A percentile compares a stretch with the other conserved stretches of the same genome.
Evolutionary conservation across 768 basidiomycete genomes (phyloP).

Genomic region (Glaciozyma martinii): DNA sequence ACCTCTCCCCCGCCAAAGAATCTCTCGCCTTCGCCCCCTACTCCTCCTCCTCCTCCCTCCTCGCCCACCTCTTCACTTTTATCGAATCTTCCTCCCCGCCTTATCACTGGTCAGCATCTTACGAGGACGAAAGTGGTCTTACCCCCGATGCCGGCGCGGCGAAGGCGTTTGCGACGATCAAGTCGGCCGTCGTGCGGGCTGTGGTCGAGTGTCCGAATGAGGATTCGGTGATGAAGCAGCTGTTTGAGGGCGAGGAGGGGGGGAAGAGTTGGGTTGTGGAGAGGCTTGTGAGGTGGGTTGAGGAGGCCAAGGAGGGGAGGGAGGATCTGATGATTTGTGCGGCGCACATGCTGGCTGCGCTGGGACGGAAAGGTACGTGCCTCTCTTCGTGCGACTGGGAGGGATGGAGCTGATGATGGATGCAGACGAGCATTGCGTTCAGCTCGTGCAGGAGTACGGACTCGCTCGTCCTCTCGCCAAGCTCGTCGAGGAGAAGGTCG

Average conservation of each 20-base stretch:
- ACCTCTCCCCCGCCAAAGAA: conserved; percentile 1
- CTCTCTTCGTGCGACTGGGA: not conserved
- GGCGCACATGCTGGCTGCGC: conserved; percentile 69
- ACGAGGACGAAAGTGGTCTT: not conserved
- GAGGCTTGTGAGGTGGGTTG: conserved; percentile 69
- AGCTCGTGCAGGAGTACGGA: conserved; percentile 49
- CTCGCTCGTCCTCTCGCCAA: conserved; percentile 59
- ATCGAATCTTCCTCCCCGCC: conserved; percentile 19
- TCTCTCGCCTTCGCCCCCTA: conserved; percentile 13
- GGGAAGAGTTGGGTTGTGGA: conserved; percentile 51
- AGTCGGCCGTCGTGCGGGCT: conserved; percentile 73
- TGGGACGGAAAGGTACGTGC: conserved; percentile 60
- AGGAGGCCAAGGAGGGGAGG: conserved; percentile 36
- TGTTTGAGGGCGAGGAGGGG: conserved; percentile 41
- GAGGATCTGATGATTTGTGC: conserved; percentile 79
- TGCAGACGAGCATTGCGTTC: conserved; percentile 36
- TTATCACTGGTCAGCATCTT: conserved; percentile 8
- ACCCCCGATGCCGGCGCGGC: not conserved
- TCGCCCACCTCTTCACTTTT: conserved; percentile 27
- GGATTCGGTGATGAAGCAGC: conserved; percentile 62
- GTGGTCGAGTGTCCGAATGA: conserved; percentile 79
- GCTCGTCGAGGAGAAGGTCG: conserved; percentile 48
- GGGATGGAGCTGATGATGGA: not conserved
- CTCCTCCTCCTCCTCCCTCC: not conserved
- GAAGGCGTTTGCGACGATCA: conserved; percentile 62